Base-by-base conservation (phyloP, 306 rosid species). In the Cotoneaster glaucophyllus region DNA sequence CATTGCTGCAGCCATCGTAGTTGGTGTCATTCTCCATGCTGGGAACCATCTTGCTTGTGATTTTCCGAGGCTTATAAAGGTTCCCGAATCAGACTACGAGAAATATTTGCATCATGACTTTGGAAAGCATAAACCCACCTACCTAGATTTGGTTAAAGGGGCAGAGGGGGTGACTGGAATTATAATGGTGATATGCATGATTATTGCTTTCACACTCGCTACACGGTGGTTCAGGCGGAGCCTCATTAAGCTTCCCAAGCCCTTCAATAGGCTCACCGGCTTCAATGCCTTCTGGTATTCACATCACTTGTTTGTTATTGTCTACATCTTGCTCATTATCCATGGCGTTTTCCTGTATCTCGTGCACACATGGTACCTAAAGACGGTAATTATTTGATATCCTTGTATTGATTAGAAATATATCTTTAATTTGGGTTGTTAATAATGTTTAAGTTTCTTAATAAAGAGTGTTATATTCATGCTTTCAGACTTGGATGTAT, bases 261-360 rank as follows among this genome's bases (percentile, higher is more conserved):
- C 99, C 54, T 87, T 96, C 82, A 89, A 84, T 74, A 87, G 96
- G 86, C 91, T 93, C 75, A 96, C 97, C 14, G 99, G 99, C 70
- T 96, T 79, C 87, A 96, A 96, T 68, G 98, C 99, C 72, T 96
- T 96, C 86, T 96, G 99, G 98, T 96, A 96, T 88, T 96, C 99
- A 48, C 99, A 96, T 84, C 99, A 96, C 84, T 90, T 92, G 54
- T 92, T 96, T 84, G 92, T 92, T 88, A 78, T 96, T 65, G 99
- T 92, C 75, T 96, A 96, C 67, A 76, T 77, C 83, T 86, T 96
- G 84, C 97, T 96, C 78, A 34, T 96, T 78, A 14, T 90, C 84
- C 99, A 96, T 70, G 99, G 99, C 53, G 57, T 28, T 75, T 82
- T 79, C 69, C 88, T 93, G 79, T 96, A 88, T 77, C 86, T 96